Percentiles rank a stretch among this genome's conserved stretches.
Conservation (phyloP, 352 stramenopile species). For the Phytophthora lateralis region DNA sequence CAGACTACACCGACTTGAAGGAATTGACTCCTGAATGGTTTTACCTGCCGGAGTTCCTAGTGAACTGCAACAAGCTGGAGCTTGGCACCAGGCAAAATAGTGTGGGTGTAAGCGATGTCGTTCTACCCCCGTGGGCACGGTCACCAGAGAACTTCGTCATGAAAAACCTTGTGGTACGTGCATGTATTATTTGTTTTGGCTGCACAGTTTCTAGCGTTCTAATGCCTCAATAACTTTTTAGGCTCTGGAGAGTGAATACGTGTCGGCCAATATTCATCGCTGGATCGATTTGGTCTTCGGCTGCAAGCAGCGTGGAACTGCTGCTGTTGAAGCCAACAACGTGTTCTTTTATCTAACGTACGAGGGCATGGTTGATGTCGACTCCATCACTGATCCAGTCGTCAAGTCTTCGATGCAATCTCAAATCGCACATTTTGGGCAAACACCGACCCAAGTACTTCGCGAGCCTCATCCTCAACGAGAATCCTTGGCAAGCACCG, state of each 20-base stretch:
- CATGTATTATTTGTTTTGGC: constrained; percentile 1
- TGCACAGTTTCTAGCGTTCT: background rate
- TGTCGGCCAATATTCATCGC: constrained; percentile 84
- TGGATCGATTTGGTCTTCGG: constrained; percentile 91
- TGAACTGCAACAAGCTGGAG: constrained; percentile 88
- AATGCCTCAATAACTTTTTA: constrained; percentile 19
- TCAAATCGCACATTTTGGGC: constrained; percentile 98
- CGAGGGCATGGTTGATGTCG: constrained; percentile 97
- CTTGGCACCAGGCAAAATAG: constrained; percentile 86
- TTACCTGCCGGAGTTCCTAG: constrained; percentile 90
- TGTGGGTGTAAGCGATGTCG: constrained; percentile 91
- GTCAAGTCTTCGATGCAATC: constrained; percentile 94
- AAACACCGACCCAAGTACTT: constrained; percentile 97
- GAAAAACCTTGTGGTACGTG: constrained; percentile 81
- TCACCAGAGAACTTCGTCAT: constrained; percentile 86
- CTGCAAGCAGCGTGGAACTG: constrained; percentile 69
- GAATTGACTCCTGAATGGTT: constrained; percentile 96
- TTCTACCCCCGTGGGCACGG: constrained; percentile 90
- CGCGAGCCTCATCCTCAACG: constrained; percentile 81
- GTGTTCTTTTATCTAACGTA: constrained; percentile 99
- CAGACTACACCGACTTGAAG: constrained; percentile 92
- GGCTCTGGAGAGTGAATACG: constrained; percentile 88
- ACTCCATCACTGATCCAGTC: constrained; percentile 93
- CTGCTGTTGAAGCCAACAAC: constrained; percentile 95
- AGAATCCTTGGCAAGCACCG: constrained; percentile 17